phyloP scores from a whole-genome alignment of 345 rosid species.

The Brassica juncea region DNA sequence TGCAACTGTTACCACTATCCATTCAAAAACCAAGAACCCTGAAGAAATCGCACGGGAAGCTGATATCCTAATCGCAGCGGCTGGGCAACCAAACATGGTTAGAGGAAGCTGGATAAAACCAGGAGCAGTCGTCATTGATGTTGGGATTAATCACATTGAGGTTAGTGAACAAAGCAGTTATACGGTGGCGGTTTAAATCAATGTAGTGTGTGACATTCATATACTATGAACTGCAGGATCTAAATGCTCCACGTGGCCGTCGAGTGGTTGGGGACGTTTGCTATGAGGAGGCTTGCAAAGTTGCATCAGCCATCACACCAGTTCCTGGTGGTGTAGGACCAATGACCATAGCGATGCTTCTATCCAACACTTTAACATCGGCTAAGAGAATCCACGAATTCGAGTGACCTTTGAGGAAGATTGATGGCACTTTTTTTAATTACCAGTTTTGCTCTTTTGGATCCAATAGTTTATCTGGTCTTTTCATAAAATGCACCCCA shows the following conservation, averaged over 20 bases:
- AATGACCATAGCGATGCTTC: background rate
- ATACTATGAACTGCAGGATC: background rate
- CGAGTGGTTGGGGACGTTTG: background rate
- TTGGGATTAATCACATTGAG: background rate
- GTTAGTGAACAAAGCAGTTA: background rate
- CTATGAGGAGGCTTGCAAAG: background rate
- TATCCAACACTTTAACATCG: background rate
- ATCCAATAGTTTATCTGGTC: background rate
- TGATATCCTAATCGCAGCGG: background rate
- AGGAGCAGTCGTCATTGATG: background rate
- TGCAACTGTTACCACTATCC: background rate
- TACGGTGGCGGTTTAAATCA: background rate
- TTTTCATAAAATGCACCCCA: background rate
- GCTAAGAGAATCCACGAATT: background rate
- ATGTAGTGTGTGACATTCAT: background rate
- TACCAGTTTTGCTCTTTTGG: background rate
- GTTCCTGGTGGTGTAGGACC: constrained; percentile 1
- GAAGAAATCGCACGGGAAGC: background rate
- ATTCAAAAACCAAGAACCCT: background rate
- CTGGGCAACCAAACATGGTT: background rate
- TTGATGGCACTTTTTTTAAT: background rate
- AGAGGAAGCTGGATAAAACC: background rate
- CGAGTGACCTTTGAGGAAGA: background rate
- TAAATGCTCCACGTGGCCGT: background rate
- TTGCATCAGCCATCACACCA: background rate